These are phyloP conservation scores for Microcos paniculata DNA, from an alignment of 345 rosid species.

Conservation along the genomic window DNA sequence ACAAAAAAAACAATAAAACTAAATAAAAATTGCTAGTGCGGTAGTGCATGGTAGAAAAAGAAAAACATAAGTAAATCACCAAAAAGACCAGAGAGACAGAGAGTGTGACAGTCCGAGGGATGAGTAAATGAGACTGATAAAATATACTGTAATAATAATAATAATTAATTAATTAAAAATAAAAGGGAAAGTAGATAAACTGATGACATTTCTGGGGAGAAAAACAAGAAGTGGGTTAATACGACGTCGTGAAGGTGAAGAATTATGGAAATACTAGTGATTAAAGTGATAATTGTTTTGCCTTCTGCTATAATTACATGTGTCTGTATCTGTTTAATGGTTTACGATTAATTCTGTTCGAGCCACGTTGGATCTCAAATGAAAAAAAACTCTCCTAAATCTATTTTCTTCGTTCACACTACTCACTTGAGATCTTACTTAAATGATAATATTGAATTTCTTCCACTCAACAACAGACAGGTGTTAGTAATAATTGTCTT, in stretches of 20 bases:
- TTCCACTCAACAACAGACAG: no score
- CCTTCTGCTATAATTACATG: no score
- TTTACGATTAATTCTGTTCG: no score
- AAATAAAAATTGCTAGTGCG: neutral
- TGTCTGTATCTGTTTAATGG: no score
- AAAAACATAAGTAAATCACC: neutral
- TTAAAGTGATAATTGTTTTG: neutral
- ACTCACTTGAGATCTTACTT: no score
- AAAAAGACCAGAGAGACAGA: no score
- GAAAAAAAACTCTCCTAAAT: no score
- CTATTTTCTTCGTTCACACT: no score
- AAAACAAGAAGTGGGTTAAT: neutral
- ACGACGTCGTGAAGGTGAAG: conserved; percentile 10
- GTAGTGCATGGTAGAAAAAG: no score
- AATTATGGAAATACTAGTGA: neutral
- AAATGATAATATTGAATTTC: no score
- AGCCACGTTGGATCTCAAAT: no score
- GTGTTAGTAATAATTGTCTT: neutral
- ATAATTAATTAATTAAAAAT: neutral
- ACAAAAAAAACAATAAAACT: neutral
- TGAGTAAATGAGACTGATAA: neutral
- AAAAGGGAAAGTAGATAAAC: neutral
- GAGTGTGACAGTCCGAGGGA: neutral
- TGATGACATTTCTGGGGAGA: neutral
- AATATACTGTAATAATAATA: no score